A percentile compares a stretch with the other conserved stretches of the same genome.
These are phyloP conservation scores for Phytophthora foliorum DNA, from an alignment of 352 stramenopile species.

Conservation along the genomic window DNA sequence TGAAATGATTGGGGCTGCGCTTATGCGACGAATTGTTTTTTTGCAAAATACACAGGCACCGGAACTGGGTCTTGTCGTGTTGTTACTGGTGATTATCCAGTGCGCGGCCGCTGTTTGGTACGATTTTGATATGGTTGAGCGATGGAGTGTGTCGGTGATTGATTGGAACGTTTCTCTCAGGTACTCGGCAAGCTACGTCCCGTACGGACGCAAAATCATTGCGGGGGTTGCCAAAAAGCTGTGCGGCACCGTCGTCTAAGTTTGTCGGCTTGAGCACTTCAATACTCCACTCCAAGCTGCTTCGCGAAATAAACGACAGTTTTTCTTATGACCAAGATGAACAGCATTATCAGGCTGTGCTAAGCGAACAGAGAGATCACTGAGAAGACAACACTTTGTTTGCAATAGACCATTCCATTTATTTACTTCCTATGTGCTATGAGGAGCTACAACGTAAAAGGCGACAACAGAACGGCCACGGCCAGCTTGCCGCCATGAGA, in stretches of 20 bases:
- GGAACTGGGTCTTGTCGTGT: conserved; percentile 74
- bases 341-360: not conserved
- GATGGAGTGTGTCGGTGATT: not conserved
- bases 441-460: conserved; percentile 19
- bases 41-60: conserved; percentile 48
- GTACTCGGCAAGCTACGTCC: conserved; percentile 89
- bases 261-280: not conserved
- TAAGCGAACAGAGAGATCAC: too few relatives aligned
- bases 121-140: conserved; percentile 10
- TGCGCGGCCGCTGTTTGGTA: conserved; percentile 81
- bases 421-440: conserved; percentile 43
- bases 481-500: conserved; percentile 20
- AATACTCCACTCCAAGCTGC: conserved; percentile 1
- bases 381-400: not conserved
- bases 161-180: conserved; percentile 26
- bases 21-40: conserved; percentile 3
- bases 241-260: conserved; percentile 52
- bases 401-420: conserved; percentile 48
- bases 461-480: conserved; percentile 32
- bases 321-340: not conserved
- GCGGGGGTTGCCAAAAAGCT: conserved; percentile 70
- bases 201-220: conserved; percentile 87
- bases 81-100: conserved; percentile 84
- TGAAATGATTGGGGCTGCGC: not conserved
- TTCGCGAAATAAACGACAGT: not conserved